Percentiles rank a stretch among this genome's conserved stretches.
Conservation (phyloP, 116 monocot species). For the Trichopus zeylanicus region DNA sequence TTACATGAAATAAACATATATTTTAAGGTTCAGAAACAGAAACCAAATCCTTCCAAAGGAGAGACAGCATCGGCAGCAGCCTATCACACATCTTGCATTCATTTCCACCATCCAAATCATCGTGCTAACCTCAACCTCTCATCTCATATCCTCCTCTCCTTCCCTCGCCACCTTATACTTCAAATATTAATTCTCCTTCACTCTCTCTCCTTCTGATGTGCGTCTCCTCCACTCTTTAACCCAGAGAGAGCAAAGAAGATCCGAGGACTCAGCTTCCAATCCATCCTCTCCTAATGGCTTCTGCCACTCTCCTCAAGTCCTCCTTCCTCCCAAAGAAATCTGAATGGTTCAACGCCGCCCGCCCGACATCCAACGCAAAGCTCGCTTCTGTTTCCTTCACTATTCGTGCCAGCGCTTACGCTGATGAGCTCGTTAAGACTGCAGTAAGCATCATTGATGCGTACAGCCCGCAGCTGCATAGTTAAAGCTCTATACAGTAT, state of each 20-base stretch:
- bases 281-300: conserved; percentile 25
- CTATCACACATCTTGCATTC: not conserved
- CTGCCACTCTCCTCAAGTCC: conserved; percentile 18
- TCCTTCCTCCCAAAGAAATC: conserved; percentile 3
- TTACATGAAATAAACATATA: not conserved
- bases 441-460: conserved; percentile 11
- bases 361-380: not conserved
- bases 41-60: conserved; percentile 3
- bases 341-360: not conserved
- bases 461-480: too few species aligned
- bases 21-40: not conserved
- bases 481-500: too few species aligned
- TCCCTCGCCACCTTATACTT: conserved; percentile 19
- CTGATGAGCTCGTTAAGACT: conserved; percentile 25
- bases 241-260: too few species aligned
- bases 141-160: conserved; percentile 30
- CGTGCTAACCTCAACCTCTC: conserved; percentile 29
- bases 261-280: too few species aligned
- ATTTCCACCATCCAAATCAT: conserved; percentile 33
- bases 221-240: too few species aligned
- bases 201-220: not conserved
- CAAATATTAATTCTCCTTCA: conserved; percentile 2
- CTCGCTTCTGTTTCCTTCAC: not conserved
- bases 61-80: not conserved
- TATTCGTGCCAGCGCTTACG: conserved; percentile 16